Evolutionary conservation across 2,329 filamentous ascomycete genomes (phyloP).

Genomic region (Sarocladiaceae sp.): DNA sequence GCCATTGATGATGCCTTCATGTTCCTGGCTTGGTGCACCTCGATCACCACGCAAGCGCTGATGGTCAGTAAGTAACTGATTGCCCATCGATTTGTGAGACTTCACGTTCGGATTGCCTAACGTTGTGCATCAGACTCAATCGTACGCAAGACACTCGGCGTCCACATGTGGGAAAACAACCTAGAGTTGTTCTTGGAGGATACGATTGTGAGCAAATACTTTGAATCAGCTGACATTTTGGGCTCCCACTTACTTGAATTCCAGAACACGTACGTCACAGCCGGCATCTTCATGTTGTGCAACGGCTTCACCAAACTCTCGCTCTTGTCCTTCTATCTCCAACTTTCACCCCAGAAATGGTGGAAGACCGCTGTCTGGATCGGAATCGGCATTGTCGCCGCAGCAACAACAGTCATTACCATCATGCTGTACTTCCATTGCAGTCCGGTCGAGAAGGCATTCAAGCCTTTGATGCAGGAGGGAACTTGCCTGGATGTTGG

Average conservation of each 20-base stretch:
- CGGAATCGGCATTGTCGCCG: constrained; percentile 23
- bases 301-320: constrained; percentile 32
- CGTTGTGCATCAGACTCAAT: background rate
- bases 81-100: background rate
- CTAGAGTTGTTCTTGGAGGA: background rate
- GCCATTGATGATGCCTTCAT: constrained; percentile 22
- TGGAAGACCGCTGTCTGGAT: constrained; percentile 25
- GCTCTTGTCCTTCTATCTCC: constrained; percentile 31
- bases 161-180: constrained; percentile 3
- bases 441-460: constrained; percentile 19
- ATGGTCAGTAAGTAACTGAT: constrained; percentile 5
- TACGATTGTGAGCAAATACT: background rate
- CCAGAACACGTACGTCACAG: constrained; percentile 19
- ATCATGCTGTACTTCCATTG: constrained; percentile 20
- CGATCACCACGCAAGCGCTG: constrained; percentile 1
- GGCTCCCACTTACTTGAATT: too few relatives aligned
- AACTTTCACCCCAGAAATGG: constrained; percentile 28
- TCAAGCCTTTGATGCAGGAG: constrained; percentile 14
- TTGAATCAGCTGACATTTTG: too few relatives aligned
- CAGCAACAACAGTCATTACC: constrained; percentile 24
- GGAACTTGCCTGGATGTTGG: constrained; percentile 38
- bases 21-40: constrained; percentile 18
- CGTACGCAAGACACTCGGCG: background rate
- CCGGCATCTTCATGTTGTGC: constrained; percentile 27
- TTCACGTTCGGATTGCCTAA: too few relatives aligned